Percentiles rank a stretch among this genome's conserved stretches.
These are phyloP conservation scores for Selenicereus undatus DNA, from an alignment of 148 eudicot genomes.

Conservation along the genomic window DNA sequence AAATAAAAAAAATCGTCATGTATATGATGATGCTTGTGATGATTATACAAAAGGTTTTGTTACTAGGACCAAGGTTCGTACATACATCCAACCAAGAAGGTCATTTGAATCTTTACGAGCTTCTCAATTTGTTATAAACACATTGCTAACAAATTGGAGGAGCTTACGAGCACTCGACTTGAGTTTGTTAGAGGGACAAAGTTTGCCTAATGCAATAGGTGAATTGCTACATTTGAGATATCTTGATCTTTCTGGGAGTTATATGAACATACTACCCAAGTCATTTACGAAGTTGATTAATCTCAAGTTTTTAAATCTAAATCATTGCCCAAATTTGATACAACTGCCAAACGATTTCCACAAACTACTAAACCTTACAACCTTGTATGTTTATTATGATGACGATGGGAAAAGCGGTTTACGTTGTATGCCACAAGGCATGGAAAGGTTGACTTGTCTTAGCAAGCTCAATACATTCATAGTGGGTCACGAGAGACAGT, in stretches of 20 bases:
- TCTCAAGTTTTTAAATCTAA: background rate
- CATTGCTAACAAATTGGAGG: background rate
- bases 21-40: no score
- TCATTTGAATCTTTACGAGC: no score
- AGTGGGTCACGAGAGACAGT: background rate
- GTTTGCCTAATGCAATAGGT: conserved; percentile 15
- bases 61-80: no score
- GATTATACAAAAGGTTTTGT: no score
- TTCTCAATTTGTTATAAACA: background rate
- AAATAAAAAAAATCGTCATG: no score
- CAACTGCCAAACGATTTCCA: background rate
- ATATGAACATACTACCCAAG: background rate
- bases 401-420: background rate
- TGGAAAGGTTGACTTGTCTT: conserved; percentile 11
- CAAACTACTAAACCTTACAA: background rate
- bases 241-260: background rate
- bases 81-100: no score
- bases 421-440: background rate
- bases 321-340: background rate
- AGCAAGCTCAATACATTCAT: background rate
- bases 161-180: conserved; percentile 12
- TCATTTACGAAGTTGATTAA: conserved; percentile 1
- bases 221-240: conserved; percentile 15
- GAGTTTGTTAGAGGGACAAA: fast-evolving
- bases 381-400: background rate